Conservation (phyloP, 1,284 basidiomycete species). For the Fomitopsis schrenkii region DNA sequence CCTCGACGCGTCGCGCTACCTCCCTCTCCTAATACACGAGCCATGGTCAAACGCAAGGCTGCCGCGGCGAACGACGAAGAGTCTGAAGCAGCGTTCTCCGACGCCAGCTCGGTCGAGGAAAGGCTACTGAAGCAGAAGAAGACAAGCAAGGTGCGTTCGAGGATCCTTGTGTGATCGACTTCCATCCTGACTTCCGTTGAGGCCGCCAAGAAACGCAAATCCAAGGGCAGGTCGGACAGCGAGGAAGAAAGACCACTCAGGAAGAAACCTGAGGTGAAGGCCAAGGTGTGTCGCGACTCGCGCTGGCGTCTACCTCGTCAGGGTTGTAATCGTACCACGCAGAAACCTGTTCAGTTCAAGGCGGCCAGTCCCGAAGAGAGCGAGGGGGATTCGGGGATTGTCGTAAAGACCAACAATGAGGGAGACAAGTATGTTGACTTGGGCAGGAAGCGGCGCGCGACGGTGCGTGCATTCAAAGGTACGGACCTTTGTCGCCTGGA, state of each 20-base stretch:
- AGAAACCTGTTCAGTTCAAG: background rate
- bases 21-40: background rate
- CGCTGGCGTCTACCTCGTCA: background rate
- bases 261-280: background rate
- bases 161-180: background rate
- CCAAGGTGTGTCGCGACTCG: background rate
- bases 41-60: constrained; percentile 37
- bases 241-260: constrained; percentile 9
- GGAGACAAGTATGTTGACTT: constrained; percentile 65
- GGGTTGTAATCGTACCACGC: no score
- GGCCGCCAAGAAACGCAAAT: background rate
- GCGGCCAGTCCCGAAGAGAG: background rate
- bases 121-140: constrained; percentile 16
- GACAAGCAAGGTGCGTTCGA: constrained; percentile 11
- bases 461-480: constrained; percentile 72
- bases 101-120: constrained; percentile 4
- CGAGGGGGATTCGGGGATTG: constrained; percentile 3
- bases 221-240: constrained; percentile 1
- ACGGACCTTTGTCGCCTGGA: constrained; percentile 5
- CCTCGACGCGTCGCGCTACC: constrained; percentile 14
- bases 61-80: constrained; percentile 25
- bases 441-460: constrained; percentile 68
- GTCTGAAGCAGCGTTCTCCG: constrained; percentile 6
- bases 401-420: constrained; percentile 31
- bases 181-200: background rate